phyloP scores from a whole-genome alignment of 805 yeast species.

The Candida hispaniensis region DNA sequence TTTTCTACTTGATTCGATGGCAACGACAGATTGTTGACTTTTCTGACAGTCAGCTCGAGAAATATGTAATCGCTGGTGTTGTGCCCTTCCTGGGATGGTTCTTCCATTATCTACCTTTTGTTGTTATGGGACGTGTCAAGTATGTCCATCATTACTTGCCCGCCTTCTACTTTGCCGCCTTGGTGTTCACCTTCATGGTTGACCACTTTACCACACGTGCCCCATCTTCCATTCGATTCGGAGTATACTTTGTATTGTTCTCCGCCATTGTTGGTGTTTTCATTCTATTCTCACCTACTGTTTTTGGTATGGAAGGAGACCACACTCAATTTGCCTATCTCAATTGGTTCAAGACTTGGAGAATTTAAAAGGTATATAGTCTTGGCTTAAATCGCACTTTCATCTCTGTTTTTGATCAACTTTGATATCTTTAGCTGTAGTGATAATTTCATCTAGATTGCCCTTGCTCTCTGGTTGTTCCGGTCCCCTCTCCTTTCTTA shows the following conservation, averaged over 20 bases:
- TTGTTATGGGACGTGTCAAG: constrained; percentile 90
- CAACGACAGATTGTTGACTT: constrained; percentile 56
- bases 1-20: constrained; percentile 41
- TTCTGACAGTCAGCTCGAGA: constrained; percentile 34
- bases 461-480: too few species aligned
- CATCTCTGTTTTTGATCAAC: too few species aligned
- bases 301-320: constrained; percentile 70
- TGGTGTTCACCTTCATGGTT: constrained; percentile 54
- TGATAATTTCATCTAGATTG: too few species aligned
- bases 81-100: constrained; percentile 88
- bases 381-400: too few species aligned
- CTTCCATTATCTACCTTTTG: constrained; percentile 79
- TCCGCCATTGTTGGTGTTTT: constrained; percentile 46
- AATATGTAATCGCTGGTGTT: constrained; percentile 51
- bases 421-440: too few species aligned
- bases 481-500: too few species aligned
- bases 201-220: constrained; percentile 28
- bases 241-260: constrained; percentile 39
- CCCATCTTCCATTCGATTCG: constrained; percentile 8
- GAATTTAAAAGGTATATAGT: constrained; percentile 30
- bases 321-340: constrained; percentile 39
- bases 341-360: constrained; percentile 50
- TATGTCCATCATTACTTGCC: constrained; percentile 96
- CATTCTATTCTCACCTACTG: constrained; percentile 51
- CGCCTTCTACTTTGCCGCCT: constrained; percentile 85